Conservation (phyloP, 495 filamentous ascomycete species). For the Penicillium cosmopolitanum region DNA sequence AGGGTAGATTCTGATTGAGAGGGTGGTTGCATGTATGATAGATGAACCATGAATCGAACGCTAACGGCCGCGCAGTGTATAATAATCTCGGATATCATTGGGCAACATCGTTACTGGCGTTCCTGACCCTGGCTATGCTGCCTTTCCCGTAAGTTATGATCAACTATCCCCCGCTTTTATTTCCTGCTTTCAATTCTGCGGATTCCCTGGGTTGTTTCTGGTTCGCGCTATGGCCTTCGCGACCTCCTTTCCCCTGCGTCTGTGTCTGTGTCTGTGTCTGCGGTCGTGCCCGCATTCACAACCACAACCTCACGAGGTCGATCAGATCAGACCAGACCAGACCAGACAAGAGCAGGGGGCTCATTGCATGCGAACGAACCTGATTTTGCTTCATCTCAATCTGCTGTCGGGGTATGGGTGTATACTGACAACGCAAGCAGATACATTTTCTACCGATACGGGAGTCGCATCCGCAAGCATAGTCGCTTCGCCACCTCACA, state of each 20-base stretch:
- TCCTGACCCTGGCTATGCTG: slow-evolving; percentile 69
- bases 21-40: background rate
- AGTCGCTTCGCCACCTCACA: slow-evolving; percentile 55
- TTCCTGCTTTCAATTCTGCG: background rate
- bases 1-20: background rate
- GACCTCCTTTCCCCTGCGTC: slow-evolving; percentile 23
- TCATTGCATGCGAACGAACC: background rate
- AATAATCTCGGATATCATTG: slow-evolving; percentile 69
- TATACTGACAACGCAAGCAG: slow-evolving; percentile 22
- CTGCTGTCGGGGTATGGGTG: background rate
- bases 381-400: background rate
- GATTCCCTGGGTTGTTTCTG: background rate
- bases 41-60: slow-evolving; percentile 4
- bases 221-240: slow-evolving; percentile 17
- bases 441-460: slow-evolving; percentile 68
- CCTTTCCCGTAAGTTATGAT: slow-evolving; percentile 63
- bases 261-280: too few relatives aligned
- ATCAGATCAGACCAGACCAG: background rate
- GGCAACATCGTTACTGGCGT: slow-evolving; percentile 70
- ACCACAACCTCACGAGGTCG: slow-evolving; percentile 1
- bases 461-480: slow-evolving; percentile 54
- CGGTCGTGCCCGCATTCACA: background rate
- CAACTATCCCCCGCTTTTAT: background rate
- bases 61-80: slow-evolving; percentile 59
- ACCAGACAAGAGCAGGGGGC: background rate